These are phyloP conservation scores for Cadophora malorum DNA, from an alignment of 2,329 filamentous ascomycete species.

Conservation along the genomic window DNA sequence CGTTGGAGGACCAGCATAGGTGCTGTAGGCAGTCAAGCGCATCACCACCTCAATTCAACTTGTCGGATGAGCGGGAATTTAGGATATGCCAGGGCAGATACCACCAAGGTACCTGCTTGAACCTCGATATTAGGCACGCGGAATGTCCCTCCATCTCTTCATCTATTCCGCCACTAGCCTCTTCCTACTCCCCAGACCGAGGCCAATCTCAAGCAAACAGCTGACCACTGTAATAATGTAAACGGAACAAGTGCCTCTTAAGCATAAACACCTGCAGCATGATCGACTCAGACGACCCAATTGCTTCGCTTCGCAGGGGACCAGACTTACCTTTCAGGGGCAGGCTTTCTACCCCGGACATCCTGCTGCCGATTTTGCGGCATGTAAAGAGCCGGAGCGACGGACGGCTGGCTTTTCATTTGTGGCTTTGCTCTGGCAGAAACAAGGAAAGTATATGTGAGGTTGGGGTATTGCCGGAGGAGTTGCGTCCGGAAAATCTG, in stretches of 20 bases:
- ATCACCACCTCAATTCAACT: not conserved
- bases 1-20: conserved; percentile 42
- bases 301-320: not conserved
- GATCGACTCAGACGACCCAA: conserved; percentile 10
- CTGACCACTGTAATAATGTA: conserved; percentile 8
- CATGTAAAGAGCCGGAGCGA: conserved; percentile 20
- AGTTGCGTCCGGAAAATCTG: conserved; percentile 7
- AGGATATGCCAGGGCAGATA: not conserved
- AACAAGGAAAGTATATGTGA: not conserved
- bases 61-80: conserved; percentile 11
- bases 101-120: conserved; percentile 11
- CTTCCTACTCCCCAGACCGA: not conserved
- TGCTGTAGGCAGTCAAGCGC: not conserved
- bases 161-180: conserved; percentile 9
- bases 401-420: conserved; percentile 1
- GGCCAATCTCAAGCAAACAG: conserved; percentile 13
- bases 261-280: conserved; percentile 19
- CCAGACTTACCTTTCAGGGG: not conserved
- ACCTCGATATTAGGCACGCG: conserved; percentile 16
- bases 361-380: conserved; percentile 18
- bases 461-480: conserved; percentile 17
- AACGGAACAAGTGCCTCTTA: conserved; percentile 18
- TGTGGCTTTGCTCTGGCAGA: conserved; percentile 12
- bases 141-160: conserved; percentile 12
- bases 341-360: not conserved